Conservation (phyloP, 345 rosid genomes). For the Hevea brasiliensis region DNA sequence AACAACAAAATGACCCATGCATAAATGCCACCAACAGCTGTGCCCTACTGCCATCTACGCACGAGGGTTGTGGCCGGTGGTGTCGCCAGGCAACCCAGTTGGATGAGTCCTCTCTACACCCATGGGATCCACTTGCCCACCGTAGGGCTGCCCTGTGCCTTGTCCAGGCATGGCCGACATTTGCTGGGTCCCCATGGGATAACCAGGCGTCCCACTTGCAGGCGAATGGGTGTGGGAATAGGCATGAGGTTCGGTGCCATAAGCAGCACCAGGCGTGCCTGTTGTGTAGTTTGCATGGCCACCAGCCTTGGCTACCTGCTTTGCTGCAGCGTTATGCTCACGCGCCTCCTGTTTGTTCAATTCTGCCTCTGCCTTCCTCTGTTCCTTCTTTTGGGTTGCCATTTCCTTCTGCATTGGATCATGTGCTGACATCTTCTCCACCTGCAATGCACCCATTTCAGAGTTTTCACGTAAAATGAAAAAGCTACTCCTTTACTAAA, state of each 20-base stretch:
- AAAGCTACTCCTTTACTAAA: no score
- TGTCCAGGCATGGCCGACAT: constrained; percentile 55
- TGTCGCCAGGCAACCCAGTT: constrained; percentile 39
- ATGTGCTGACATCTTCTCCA: constrained; percentile 48
- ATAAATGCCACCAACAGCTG: no score
- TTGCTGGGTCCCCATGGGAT: constrained; percentile 44
- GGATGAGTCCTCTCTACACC: constrained; percentile 31
- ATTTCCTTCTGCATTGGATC: constrained; percentile 58
- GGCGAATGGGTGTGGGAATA: constrained; percentile 40
- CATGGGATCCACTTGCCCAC: constrained; percentile 32
- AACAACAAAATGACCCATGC: no score
- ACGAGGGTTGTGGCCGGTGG: constrained; percentile 39
- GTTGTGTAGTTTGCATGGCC: constrained; percentile 21
- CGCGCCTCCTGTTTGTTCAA: constrained; percentile 46
- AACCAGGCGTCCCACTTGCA: constrained; percentile 34
- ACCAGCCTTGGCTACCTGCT: constrained; percentile 27
- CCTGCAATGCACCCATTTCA: constrained; percentile 24
- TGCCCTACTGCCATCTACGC: constrained; percentile 10
- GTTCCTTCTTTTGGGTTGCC: constrained; percentile 58
- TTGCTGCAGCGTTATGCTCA: constrained; percentile 50
- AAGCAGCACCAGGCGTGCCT: constrained; percentile 7
- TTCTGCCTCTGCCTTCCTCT: constrained; percentile 47
- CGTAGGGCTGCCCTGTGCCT: constrained; percentile 37
- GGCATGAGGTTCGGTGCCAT: neutral
- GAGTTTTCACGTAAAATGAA: no score